Base-by-base conservation (phyloP, 139 green algal species). In the Chlamydomonas urium region DNA sequence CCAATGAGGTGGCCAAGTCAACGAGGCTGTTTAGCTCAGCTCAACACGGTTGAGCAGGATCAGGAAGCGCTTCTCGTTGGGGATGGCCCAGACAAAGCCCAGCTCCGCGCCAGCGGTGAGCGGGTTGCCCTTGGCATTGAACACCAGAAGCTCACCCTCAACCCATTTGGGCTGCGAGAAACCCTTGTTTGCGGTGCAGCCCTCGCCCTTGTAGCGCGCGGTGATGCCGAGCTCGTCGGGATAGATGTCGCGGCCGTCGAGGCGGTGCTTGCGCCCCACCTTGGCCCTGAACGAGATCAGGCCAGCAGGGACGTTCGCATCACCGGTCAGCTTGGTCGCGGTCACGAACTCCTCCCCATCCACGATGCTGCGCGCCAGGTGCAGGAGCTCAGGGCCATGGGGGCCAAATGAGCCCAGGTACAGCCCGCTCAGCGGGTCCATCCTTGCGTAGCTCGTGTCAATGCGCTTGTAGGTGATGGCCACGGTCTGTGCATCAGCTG, bases 381-480 rank as follows among this genome's bases (percentile, higher is more conserved):
- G 87, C n/a, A 97, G 75, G 35, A 94, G 60, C 82, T 98, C 92
- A 4, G 87, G 83, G 35, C 91, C 94, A 73, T 97, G 91, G 1
- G 88, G 84, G 1, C 93, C 93, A 78, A 96, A 98, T 10, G 81
- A 75, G 57, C 91, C 93, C 14, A 98, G 50, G 77, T 91, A 98
- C 4, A 95, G 57, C 17, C 86, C 91, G 29, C 56, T 58, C 37
- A 92, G 88, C 6, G 81, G 79, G 79, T 93, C 89, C n/a, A 75
- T 81, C 42, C 38, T 31, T 0, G 72, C 31, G 37, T 42, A 31
- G 45, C 80, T 66, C 2, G 60, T 66, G 29, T 65, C 65, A 45
- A 88, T 78, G 56, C 77, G 77, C 32, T 21, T 35, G 74, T 84
- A 84, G 31, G 1, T 31, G 2, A 21, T n/a, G 1, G 26, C 24